Conservation (phyloP, 495 filamentous ascomycete genomes). For the Annulohypoxylon bovei region DNA sequence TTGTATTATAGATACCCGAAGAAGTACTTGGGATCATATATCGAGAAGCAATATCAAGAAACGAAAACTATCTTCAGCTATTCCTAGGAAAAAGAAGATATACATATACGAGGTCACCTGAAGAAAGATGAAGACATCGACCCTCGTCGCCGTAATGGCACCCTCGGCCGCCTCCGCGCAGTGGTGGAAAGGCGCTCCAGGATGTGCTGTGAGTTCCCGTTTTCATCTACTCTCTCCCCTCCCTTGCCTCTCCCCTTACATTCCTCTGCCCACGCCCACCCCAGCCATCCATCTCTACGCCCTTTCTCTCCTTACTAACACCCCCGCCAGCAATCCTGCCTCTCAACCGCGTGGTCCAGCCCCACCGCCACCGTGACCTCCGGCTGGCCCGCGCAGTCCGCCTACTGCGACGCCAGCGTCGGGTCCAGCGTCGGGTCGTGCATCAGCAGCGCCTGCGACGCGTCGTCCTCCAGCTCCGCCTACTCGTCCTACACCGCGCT, state of each 20-base stretch:
- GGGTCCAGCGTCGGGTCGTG: slow-evolving; percentile 50
- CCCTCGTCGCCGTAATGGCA: slow-evolving; percentile 27
- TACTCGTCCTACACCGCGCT: slow-evolving; percentile 52
- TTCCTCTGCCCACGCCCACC: not conserved
- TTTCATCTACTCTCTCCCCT: not conserved
- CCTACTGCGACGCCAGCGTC: slow-evolving; percentile 52
- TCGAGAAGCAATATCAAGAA: not conserved
- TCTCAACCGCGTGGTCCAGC: slow-evolving; percentile 53
- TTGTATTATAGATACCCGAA: not conserved
- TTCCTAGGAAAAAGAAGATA: slow-evolving; percentile 5
- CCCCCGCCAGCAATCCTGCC: slow-evolving; percentile 50
- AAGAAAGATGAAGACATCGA: slow-evolving; percentile 40
- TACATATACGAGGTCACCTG: slow-evolving; percentile 1
- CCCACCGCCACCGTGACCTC: slow-evolving; percentile 36
- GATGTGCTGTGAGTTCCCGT: slow-evolving; percentile 54
- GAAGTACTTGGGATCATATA: not conserved
- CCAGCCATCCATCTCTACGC: not conserved
- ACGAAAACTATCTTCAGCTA: not conserved
- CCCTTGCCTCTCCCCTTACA: not conserved
- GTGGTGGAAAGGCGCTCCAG: slow-evolving; percentile 56
- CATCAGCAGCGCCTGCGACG: slow-evolving; percentile 51
- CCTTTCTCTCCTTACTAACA: slow-evolving; percentile 8
- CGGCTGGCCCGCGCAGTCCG: slow-evolving; percentile 56
- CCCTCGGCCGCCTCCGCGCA: slow-evolving; percentile 38
- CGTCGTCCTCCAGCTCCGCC: slow-evolving; percentile 53